Percentiles rank a stretch among this genome's conserved stretches.
These are phyloP conservation scores for Exophiala sp. DNA, from an alignment of 2,329 filamentous ascomycete genomes.

Conservation along the genomic window DNA sequence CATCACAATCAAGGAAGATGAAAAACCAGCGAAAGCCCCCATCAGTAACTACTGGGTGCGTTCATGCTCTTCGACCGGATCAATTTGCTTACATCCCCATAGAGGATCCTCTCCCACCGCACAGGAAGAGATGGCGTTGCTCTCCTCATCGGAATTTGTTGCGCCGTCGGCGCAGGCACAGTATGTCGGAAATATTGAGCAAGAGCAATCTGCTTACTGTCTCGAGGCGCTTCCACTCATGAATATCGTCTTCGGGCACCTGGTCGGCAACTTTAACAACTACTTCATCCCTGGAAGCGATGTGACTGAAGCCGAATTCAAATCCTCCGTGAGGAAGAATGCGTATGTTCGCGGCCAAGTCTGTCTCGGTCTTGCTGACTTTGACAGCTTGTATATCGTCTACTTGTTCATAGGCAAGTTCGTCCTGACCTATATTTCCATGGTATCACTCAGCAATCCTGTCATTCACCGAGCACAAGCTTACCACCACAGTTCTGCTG, in stretches of 20 bases:
- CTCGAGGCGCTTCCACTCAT: conserved; percentile 40
- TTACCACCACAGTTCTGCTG: conserved; percentile 40
- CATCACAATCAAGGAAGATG: conserved; percentile 11
- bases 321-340: conserved; percentile 47
- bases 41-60: conserved; percentile 30
- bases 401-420: conserved; percentile 58
- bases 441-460: conserved; percentile 37
- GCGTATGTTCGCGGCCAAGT: conserved; percentile 27
- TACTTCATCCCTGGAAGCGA: conserved; percentile 50
- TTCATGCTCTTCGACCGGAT: neutral
- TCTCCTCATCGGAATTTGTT: conserved; percentile 22
- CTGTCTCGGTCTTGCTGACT: neutral
- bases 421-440: conserved; percentile 52
- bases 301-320: conserved; percentile 48
- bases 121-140: conserved; percentile 18
- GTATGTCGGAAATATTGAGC: conserved; percentile 9
- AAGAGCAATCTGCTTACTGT: neutral
- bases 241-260: conserved; percentile 57
- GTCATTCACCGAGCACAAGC: neutral
- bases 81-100: neutral
- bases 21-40: conserved; percentile 22
- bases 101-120: conserved; percentile 30
- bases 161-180: conserved; percentile 24
- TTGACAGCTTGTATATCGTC: conserved; percentile 45
- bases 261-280: conserved; percentile 55